These are phyloP conservation scores for Blattamonas nauphoetae DNA, from an alignment of 78 protist species.

Conservation along the genomic window DNA sequence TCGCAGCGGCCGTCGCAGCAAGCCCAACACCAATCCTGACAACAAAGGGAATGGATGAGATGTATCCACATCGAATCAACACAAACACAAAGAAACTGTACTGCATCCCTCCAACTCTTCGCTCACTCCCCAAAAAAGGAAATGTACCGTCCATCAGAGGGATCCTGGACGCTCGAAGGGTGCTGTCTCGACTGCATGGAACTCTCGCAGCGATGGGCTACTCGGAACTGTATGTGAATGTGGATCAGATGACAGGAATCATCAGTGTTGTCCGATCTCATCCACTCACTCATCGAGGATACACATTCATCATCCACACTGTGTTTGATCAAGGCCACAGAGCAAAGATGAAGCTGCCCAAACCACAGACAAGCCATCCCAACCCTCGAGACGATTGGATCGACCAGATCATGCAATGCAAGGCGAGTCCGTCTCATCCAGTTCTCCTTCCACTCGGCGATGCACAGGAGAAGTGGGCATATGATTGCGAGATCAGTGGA, in stretches of 20 bases:
- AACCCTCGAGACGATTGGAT: no score
- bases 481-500: not conserved
- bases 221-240: conserved; percentile 1
- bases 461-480: not conserved
- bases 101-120: not conserved
- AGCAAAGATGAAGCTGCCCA: no score
- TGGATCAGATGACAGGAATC: not conserved
- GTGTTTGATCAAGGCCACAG: not conserved
- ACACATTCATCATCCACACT: not conserved
- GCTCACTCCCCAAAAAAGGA: no score
- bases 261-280: not conserved
- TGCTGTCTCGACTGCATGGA: not conserved
- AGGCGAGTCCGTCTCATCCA: no score
- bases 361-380: no score
- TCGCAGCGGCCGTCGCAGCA: not conserved
- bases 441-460: not conserved
- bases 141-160: not conserved
- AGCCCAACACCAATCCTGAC: not conserved
- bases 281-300: not conserved
- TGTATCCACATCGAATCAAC: not conserved
- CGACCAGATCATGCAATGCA: no score
- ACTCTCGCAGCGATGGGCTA: not conserved
- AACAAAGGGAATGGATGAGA: not conserved
- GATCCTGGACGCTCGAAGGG: not conserved
- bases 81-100: not conserved